Evolutionary conservation across 192 early-diverging fungal genomes (phyloP).

Genomic region (Coemansia aciculifera): DNA sequence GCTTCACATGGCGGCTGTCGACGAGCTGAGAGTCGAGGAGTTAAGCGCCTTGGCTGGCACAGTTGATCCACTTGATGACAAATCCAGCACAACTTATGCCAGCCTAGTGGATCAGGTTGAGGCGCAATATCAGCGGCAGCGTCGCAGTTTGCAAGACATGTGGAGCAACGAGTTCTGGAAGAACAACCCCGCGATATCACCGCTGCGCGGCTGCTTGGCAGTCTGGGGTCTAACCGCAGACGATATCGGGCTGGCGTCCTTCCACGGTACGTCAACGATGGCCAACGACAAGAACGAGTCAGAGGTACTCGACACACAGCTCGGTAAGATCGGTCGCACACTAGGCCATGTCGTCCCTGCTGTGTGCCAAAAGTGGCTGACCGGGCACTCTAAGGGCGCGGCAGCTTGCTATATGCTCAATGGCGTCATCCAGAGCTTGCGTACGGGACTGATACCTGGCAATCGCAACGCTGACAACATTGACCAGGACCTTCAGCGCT

Average conservation of each 20-base stretch:
- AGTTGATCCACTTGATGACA: background rate
- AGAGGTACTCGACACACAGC: slow-evolving; percentile 79
- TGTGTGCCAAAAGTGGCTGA: slow-evolving; percentile 91
- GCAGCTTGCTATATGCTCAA: slow-evolving; percentile 95
- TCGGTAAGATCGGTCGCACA: slow-evolving; percentile 82
- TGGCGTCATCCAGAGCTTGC: slow-evolving; percentile 80
- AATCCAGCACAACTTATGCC: background rate
- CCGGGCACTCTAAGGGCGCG: slow-evolving; percentile 87
- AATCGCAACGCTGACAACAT: slow-evolving; percentile 75
- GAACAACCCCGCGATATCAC: slow-evolving; percentile 71
- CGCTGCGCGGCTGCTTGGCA: slow-evolving; percentile 83
- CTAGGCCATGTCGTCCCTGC: slow-evolving; percentile 79
- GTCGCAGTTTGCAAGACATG: slow-evolving; percentile 66
- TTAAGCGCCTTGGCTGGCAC: background rate
- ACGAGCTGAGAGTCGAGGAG: slow-evolving; percentile 12
- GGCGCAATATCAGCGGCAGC: slow-evolving; percentile 62
- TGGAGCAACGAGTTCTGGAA: slow-evolving; percentile 85
- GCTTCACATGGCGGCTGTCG: slow-evolving; percentile 10
- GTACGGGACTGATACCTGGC: slow-evolving; percentile 85
- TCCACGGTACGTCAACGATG: slow-evolving; percentile 94
- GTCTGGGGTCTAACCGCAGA: slow-evolving; percentile 86
- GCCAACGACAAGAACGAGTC: slow-evolving; percentile 97
- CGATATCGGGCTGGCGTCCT: slow-evolving; percentile 90
- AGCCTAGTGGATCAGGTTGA: slow-evolving; percentile 57
- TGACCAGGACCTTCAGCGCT: slow-evolving; percentile 64